phyloP scores from a whole-genome alignment of 371 early-diverging fungal genomes.

The Parasitella parasitica region DNA sequence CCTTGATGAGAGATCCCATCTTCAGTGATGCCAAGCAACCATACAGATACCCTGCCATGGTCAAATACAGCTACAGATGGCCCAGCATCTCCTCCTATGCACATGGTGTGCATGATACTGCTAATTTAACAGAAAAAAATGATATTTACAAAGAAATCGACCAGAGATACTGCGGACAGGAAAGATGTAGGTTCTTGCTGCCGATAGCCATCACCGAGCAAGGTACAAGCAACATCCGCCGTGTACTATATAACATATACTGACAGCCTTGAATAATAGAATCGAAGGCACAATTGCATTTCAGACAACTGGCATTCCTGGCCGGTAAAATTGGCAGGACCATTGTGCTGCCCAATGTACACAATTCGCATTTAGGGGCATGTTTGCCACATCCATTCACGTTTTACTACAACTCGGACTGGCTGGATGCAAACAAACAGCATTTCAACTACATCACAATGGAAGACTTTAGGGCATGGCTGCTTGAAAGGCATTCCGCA shows the following conservation, averaged over 20 bases:
- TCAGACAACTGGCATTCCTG: constrained; percentile 35
- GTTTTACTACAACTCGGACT: constrained; percentile 31
- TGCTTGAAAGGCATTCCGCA: constrained; percentile 16
- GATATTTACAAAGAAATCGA: constrained; percentile 26
- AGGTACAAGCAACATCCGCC: constrained; percentile 16
- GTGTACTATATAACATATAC: background rate
- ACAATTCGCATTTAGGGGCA: constrained; percentile 28
- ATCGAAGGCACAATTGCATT: constrained; percentile 42
- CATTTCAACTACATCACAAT: constrained; percentile 35
- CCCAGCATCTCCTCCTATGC: background rate
- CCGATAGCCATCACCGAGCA: constrained; percentile 41
- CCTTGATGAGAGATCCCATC: constrained; percentile 2
- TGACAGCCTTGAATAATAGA: constrained; percentile 20
- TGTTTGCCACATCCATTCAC: constrained; percentile 27
- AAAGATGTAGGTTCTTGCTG: constrained; percentile 32
- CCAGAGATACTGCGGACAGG: constrained; percentile 30
- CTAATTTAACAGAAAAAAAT: background rate
- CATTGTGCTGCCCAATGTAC: constrained; percentile 37
- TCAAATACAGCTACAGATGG: constrained; percentile 24
- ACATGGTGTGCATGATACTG: background rate
- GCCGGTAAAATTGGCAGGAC: constrained; percentile 30
- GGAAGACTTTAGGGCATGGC: constrained; percentile 31
- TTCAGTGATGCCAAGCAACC: background rate
- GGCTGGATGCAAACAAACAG: constrained; percentile 14
- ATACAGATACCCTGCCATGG: constrained; percentile 14